These are phyloP conservation scores for Jamesozyma gamospora DNA, from an alignment of 805 yeast genomes.

Conservation along the genomic window DNA sequence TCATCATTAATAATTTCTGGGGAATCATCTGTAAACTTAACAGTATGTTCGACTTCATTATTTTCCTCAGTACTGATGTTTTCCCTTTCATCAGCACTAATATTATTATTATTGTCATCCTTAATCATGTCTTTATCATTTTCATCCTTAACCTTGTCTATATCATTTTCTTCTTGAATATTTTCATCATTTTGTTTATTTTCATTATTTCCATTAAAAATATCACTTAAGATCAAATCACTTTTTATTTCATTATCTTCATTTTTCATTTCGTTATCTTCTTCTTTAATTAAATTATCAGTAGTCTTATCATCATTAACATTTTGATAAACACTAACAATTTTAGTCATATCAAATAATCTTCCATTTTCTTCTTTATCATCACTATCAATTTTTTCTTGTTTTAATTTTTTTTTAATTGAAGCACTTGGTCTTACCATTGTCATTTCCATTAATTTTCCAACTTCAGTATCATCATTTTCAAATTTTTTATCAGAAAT, in stretches of 20 bases:
- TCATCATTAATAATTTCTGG: constrained; percentile 18
- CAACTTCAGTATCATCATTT: constrained; percentile 16
- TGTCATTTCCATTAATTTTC: constrained; percentile 25
- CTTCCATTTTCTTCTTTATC: constrained; percentile 4
- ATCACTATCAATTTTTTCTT: constrained; percentile 12
- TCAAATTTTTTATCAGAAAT: background rate
- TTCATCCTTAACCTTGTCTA: constrained; percentile 9
- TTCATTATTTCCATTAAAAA: constrained; percentile 10
- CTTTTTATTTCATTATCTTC: constrained; percentile 5
- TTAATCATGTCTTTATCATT: constrained; percentile 19
- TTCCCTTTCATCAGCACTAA: background rate
- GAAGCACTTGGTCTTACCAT: constrained; percentile 27
- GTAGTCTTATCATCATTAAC: background rate
- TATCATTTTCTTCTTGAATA: too few species aligned
- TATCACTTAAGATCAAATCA: constrained; percentile 21
- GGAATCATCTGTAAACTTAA: constrained; percentile 19
- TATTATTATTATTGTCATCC: too few species aligned
- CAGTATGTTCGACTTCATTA: constrained; percentile 15
- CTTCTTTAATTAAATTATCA: background rate
- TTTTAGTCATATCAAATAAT: constrained; percentile 28
- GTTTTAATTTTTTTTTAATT: constrained; percentile 10
- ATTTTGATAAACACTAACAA: constrained; percentile 24
- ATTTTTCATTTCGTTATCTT: constrained; percentile 6
- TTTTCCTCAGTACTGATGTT: background rate
- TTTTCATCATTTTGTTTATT: background rate